Percentiles rank a stretch among this genome's conserved stretches.
phyloP scores from a whole-genome alignment of 2,329 filamentous ascomycete genomes.

The Metarhizium robertsii region DNA sequence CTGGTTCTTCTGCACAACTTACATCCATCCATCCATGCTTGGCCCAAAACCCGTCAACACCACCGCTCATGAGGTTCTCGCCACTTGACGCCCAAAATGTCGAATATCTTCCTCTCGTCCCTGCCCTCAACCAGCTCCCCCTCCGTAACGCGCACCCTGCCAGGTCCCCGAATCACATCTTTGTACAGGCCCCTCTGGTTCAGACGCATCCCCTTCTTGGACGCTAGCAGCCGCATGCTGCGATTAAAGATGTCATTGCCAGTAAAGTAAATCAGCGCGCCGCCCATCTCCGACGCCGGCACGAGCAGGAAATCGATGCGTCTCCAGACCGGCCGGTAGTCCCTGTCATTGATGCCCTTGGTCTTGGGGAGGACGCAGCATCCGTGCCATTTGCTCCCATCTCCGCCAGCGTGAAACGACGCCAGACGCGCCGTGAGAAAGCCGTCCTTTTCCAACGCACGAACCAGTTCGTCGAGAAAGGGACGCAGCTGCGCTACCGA shows the following conservation, averaged over 20 bases:
- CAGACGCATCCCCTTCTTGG: slow-evolving; percentile 71
- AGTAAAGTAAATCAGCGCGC: slow-evolving; percentile 88
- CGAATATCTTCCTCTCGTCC: slow-evolving; percentile 74
- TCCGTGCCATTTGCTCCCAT: slow-evolving; percentile 80
- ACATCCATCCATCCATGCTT: too few species aligned
- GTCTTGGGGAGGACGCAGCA: slow-evolving; percentile 59
- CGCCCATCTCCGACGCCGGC: slow-evolving; percentile 69
- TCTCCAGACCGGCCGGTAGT: slow-evolving; percentile 53
- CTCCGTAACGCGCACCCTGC: slow-evolving; percentile 51
- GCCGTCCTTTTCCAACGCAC: slow-evolving; percentile 43
- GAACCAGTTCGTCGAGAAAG: slow-evolving; percentile 56
- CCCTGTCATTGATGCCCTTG: slow-evolving; percentile 21
- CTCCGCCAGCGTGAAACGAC: slow-evolving; percentile 31
- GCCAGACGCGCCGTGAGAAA: slow-evolving; percentile 68
- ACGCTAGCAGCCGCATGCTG: slow-evolving; percentile 70
- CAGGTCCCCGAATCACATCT: slow-evolving; percentile 53
- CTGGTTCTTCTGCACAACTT: too few species aligned
- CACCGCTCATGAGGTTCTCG: slow-evolving; percentile 67
- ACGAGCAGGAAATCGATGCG: slow-evolving; percentile 81
- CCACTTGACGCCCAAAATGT: slow-evolving; percentile 75
- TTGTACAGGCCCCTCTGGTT: slow-evolving; percentile 76
- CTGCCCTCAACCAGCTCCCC: slow-evolving; percentile 64
- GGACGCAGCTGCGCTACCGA: slow-evolving; percentile 46
- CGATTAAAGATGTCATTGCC: slow-evolving; percentile 93
- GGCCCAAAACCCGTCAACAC: slow-evolving; percentile 37